Evolutionary conservation across 345 rosid species (phyloP).

Genomic region (Alliaria petiolata): DNA sequence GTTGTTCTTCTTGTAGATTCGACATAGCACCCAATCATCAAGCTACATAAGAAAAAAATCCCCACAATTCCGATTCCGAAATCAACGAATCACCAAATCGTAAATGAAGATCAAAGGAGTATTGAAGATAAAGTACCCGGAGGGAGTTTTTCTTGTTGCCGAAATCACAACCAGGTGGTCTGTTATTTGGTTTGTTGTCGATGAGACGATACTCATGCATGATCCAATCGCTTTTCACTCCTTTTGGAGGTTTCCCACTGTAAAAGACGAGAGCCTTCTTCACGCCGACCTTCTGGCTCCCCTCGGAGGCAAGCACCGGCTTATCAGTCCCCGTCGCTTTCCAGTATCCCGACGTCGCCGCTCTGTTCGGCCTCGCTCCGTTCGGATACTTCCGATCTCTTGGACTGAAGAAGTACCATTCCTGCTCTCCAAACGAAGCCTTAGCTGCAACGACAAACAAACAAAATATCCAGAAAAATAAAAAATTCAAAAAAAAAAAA

Average conservation of each 20-base stretch:
- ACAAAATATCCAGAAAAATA: background rate
- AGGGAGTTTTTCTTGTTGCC: slow-evolving; percentile 79
- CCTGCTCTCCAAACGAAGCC: slow-evolving; percentile 96
- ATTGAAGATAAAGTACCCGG: slow-evolving; percentile 34
- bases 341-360: slow-evolving; percentile 99
- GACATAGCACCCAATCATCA: slow-evolving; percentile 97
- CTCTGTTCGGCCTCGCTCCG: slow-evolving; percentile 96
- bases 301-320: slow-evolving; percentile 65
- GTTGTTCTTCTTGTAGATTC: slow-evolving; percentile 82
- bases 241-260: slow-evolving; percentile 97
- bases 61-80: background rate
- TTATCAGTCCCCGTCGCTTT: slow-evolving; percentile 98
- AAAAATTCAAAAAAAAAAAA: background rate
- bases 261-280: slow-evolving; percentile 95
- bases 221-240: slow-evolving; percentile 94
- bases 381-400: slow-evolving; percentile 95
- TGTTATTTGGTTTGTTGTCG: slow-evolving; percentile 65
- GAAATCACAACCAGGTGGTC: slow-evolving; percentile 49
- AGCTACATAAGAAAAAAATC: slow-evolving; percentile 45
- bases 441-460: slow-evolving; percentile 39
- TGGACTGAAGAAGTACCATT: slow-evolving; percentile 98
- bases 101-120: background rate
- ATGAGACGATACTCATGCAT: slow-evolving; percentile 96
- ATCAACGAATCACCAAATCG: background rate
- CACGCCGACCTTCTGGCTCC: slow-evolving; percentile 82